Percentiles rank a stretch among this genome's conserved stretches.
Evolutionary conservation across 345 rosid species (phyloP).

Genomic region (Excoecaria cochinchinensis): DNA sequence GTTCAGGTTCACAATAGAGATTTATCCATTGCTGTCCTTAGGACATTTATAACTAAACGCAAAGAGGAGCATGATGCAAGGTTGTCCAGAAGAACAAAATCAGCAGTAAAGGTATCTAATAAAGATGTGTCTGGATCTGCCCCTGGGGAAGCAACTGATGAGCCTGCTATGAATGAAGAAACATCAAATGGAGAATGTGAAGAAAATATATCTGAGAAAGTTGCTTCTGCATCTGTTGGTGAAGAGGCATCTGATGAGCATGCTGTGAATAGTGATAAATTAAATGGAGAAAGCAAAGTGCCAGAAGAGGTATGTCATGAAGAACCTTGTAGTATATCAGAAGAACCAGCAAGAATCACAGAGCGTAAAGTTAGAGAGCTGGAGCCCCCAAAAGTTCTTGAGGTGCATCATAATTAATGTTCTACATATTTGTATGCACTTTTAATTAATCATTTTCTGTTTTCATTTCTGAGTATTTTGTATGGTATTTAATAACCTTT

Average conservation of each 20-base stretch:
- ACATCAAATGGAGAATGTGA: slow-evolving; percentile 41
- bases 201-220: slow-evolving; percentile 38
- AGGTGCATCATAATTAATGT: slow-evolving; percentile 47
- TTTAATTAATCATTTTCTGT: neutral
- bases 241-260: slow-evolving; percentile 37
- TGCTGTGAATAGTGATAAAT: slow-evolving; percentile 32
- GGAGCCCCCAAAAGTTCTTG: slow-evolving; percentile 85
- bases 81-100: slow-evolving; percentile 50
- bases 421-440: neutral
- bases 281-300: slow-evolving; percentile 43
- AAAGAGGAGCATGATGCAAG: slow-evolving; percentile 66
- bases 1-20: slow-evolving; percentile 89
- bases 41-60: slow-evolving; percentile 66
- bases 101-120: slow-evolving; percentile 36
- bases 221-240: slow-evolving; percentile 29
- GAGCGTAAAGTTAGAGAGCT: slow-evolving; percentile 57
- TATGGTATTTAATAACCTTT: neutral
- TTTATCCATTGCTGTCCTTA: slow-evolving; percentile 81
- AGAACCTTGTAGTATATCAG: slow-evolving; percentile 37
- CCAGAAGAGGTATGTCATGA: slow-evolving; percentile 41
- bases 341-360: slow-evolving; percentile 42
- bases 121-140: slow-evolving; percentile 40
- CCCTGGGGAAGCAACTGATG: slow-evolving; percentile 33
- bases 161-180: slow-evolving; percentile 28
- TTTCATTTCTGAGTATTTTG: neutral